Evolutionary conservation across 495 filamentous ascomycete species (phyloP).

Genomic region (Penicillium subrubescens): DNA sequence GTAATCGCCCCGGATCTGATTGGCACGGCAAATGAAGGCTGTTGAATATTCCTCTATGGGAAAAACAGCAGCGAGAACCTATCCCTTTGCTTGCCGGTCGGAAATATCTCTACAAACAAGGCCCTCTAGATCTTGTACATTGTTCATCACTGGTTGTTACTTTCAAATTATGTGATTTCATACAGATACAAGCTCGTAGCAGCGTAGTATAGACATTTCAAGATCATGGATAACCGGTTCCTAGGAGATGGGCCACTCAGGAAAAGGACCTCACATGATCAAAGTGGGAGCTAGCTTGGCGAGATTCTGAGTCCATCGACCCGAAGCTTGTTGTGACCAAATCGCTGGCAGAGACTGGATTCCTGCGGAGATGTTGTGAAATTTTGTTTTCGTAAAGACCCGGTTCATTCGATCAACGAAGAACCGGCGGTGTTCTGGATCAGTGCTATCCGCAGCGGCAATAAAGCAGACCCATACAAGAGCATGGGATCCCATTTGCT

Average conservation of each 20-base stretch:
- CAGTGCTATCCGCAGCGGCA: conserved; percentile 23
- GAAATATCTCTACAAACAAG: neutral
- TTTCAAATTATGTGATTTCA: too few relatives aligned
- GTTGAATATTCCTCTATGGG: neutral
- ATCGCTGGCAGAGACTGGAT: conserved; percentile 21
- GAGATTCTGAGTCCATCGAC: conserved; percentile 20
- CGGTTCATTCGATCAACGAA: conserved; percentile 19
- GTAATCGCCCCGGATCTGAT: neutral
- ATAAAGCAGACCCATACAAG: conserved; percentile 31
- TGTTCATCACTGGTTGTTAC: too few relatives aligned
- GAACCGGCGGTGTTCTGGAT: conserved; percentile 21
- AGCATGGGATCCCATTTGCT: conserved; percentile 24
- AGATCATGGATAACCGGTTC: neutral
- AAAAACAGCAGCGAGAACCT: neutral
- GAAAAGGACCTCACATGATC: conserved; percentile 20
- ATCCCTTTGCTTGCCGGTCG: neutral
- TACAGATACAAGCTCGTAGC: too few relatives aligned
- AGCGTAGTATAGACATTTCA: neutral
- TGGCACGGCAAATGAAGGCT: neutral
- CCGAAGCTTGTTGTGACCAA: conserved; percentile 17
- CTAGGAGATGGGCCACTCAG: neutral
- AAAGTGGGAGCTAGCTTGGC: conserved; percentile 16
- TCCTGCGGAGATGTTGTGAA: conserved; percentile 22
- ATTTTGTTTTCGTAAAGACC: conserved; percentile 17
- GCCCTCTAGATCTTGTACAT: too few relatives aligned